Evolutionary conservation across 352 stramenopile species (phyloP).

Genomic region (Stephanocyclus meneghinianus): DNA sequence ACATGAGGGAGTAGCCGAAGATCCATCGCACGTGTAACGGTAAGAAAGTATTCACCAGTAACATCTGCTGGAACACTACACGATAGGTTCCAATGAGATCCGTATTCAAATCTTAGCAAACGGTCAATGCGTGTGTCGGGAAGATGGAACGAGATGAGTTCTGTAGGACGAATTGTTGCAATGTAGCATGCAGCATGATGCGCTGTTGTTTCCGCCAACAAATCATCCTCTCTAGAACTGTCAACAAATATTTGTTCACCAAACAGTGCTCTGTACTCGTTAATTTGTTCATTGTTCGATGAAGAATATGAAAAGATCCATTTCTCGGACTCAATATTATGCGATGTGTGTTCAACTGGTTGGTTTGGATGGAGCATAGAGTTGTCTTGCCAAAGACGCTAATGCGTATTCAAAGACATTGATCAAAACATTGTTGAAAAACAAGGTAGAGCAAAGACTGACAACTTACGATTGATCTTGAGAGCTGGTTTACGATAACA

Average conservation of each 20-base stretch:
- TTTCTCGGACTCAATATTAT: conserved; percentile 54
- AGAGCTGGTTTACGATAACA: conserved; percentile 84
- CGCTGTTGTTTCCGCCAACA: conserved; percentile 67
- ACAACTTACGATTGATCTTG: conserved; percentile 64
- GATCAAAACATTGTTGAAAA: conserved; percentile 18
- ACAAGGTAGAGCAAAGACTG: conserved; percentile 47
- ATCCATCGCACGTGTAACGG: conserved; percentile 70
- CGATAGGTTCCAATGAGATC: conserved; percentile 78
- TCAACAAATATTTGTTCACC: conserved; percentile 56
- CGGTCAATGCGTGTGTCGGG: conserved; percentile 80
- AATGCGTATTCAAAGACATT: conserved; percentile 7
- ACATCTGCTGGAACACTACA: conserved; percentile 82
- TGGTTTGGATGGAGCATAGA: conserved; percentile 70
- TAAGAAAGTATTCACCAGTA: conserved; percentile 77
- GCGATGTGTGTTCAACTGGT: conserved; percentile 45
- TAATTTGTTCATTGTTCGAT: conserved; percentile 35
- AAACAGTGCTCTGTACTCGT: conserved; percentile 78
- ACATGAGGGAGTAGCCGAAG: conserved; percentile 57
- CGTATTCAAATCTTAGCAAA: conserved; percentile 78
- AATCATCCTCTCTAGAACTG: conserved; percentile 23
- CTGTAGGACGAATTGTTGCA: conserved; percentile 55
- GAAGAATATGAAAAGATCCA: conserved; percentile 59
- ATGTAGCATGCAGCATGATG: conserved; percentile 77
- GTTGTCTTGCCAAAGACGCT: conserved; percentile 80
- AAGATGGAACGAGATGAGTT: conserved; percentile 76